Conservation (phyloP, 1,284 basidiomycete species). For the Stereum hirsutum region DNA sequence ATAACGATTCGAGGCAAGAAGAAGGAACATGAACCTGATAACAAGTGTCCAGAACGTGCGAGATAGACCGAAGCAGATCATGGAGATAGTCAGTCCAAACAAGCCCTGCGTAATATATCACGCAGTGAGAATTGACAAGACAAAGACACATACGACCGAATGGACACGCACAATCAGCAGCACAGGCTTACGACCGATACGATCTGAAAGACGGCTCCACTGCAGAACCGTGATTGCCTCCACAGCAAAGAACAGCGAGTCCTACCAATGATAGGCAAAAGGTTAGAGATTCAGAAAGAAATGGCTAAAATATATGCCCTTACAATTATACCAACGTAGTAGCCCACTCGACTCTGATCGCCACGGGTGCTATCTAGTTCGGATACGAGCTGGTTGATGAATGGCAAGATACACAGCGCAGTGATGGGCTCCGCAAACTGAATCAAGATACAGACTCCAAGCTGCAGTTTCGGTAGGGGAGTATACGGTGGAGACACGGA, state of each 20-base stretch:
- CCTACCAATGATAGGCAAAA: conserved; percentile 22
- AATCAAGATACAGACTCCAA: conserved; percentile 37
- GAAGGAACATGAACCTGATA: no score
- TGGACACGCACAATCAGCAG: no score
- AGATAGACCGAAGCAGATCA: conserved; percentile 47
- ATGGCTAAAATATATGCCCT: no score
- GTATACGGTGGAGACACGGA: no score
- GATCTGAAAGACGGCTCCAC: conserved; percentile 53
- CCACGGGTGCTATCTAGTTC: conserved; percentile 47
- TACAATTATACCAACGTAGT: conserved; percentile 56
- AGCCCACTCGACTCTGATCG: conserved; percentile 50
- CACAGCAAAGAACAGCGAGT: conserved; percentile 50
- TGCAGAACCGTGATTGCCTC: conserved; percentile 51
- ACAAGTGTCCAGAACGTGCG: conserved; percentile 32
- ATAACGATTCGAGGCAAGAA: no score
- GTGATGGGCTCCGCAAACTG: conserved; percentile 48
- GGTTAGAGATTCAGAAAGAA: conserved; percentile 2
- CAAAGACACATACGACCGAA: no score
- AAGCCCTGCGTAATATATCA: no score
- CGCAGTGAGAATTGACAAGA: no score
- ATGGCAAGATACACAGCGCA: conserved; percentile 47
- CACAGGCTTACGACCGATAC: conserved; percentile 51
- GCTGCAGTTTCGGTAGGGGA: conserved; percentile 48
- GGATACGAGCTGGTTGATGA: conserved; percentile 52
- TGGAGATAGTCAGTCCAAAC: conserved; percentile 41